Conservation (phyloP, 169 alveolate species). For the Plasmodium ovale region DNA sequence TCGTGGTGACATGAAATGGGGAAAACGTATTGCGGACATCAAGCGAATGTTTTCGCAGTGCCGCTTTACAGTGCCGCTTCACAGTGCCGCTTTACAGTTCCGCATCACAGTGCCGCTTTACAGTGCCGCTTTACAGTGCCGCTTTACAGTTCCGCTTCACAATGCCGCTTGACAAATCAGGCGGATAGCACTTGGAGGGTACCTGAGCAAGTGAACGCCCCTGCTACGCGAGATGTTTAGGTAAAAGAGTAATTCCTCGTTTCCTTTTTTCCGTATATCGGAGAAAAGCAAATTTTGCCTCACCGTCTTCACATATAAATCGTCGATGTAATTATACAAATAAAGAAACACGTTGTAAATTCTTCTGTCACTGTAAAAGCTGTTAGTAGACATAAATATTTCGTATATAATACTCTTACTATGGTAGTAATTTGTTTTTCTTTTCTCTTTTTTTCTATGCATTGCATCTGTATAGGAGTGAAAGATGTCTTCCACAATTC, state of each 20-base stretch:
- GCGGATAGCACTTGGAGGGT: too few species aligned
- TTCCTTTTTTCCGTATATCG: not conserved
- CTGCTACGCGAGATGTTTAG: constrained; percentile 6
- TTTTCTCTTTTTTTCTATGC: not conserved
- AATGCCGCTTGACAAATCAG: too few species aligned
- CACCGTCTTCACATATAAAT: constrained; percentile 4
- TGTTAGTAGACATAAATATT: constrained; percentile 25
- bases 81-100: too few species aligned
- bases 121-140: too few species aligned
- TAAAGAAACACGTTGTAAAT: constrained; percentile 28
- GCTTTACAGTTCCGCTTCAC: too few species aligned
- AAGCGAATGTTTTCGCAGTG: too few species aligned
- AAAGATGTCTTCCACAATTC: not conserved
- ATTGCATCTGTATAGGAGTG: not conserved
- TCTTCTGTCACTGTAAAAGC: constrained; percentile 10
- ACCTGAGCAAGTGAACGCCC: constrained; percentile 33
- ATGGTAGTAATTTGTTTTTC: not conserved
- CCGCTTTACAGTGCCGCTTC: too few species aligned
- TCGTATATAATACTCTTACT: constrained; percentile 37
- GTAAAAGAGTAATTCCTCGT: constrained; percentile 25
- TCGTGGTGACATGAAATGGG: not conserved
- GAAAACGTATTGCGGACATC: not conserved
- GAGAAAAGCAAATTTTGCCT: not conserved
- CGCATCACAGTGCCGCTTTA: too few species aligned
- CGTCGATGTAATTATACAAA: constrained; percentile 49